A percentile compares a stretch with the other conserved stretches of the same genome.
These are phyloP conservation scores for Termitomyces sp. DNA, from an alignment of 768 basidiomycete species.

Conservation along the genomic window DNA sequence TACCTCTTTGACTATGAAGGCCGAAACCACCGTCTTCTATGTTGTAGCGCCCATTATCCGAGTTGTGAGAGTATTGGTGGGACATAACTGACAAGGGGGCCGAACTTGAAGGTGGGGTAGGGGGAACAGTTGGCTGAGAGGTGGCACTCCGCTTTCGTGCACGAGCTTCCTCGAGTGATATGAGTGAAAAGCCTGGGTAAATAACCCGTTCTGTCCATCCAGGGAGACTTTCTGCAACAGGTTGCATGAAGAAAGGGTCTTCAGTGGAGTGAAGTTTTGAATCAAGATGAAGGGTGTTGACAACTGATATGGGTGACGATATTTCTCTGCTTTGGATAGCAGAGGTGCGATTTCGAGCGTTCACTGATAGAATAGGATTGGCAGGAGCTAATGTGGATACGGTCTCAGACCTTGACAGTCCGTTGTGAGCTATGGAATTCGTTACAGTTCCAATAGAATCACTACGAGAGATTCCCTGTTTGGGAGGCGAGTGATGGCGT, in stretches of 20 bases:
- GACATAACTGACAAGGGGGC: constrained; percentile 21
- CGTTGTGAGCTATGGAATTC: constrained; percentile 27
- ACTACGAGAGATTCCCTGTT: constrained; percentile 35
- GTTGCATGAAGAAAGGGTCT: constrained; percentile 24
- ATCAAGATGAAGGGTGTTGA: constrained; percentile 24
- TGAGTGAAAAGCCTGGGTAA: constrained; percentile 58
- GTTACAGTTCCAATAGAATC: constrained; percentile 54
- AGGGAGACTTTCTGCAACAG: constrained; percentile 31
- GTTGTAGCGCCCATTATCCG: constrained; percentile 10
- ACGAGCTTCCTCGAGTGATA: constrained; percentile 76
- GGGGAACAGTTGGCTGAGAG: constrained; percentile 22
- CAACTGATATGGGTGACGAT: constrained; percentile 48
- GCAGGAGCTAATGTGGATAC: constrained; percentile 31
- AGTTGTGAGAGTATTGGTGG: constrained; percentile 31
- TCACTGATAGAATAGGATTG: constrained; percentile 18
- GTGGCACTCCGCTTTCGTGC: constrained; percentile 59
- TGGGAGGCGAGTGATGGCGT: constrained; percentile 22
- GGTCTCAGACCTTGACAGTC: constrained; percentile 28
- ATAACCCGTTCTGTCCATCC: constrained; percentile 47
- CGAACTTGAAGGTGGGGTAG: constrained; percentile 13
- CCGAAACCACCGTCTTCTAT: constrained; percentile 20
- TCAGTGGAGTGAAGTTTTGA: constrained; percentile 18
- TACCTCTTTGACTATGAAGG: constrained; percentile 24
- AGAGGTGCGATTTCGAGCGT: constrained; percentile 25
- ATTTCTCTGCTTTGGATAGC: constrained; percentile 49